Conservation (phyloP, 108 stramenopile species). For the Schizochytrium sp. region DNA sequence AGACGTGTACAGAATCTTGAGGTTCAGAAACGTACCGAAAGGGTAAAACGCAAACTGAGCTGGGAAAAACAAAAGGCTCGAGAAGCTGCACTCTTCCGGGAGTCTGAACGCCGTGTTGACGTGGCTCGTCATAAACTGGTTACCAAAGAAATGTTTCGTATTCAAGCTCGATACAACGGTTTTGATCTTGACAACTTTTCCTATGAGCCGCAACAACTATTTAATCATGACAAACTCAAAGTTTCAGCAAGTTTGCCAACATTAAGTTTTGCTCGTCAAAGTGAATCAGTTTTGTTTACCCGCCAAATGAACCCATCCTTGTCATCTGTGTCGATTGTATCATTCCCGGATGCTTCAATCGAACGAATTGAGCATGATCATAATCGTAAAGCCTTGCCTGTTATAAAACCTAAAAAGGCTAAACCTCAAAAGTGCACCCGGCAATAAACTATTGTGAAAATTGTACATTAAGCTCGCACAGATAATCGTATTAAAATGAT, state of each 20-base stretch:
- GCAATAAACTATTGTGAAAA: no score
- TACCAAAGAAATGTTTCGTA: slow-evolving; percentile 4
- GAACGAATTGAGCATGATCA: background rate
- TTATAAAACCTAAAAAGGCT: background rate
- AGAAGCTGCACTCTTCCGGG: background rate
- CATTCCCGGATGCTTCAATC: background rate
- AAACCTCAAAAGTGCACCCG: background rate
- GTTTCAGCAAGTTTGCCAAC: background rate
- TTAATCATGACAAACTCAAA: background rate
- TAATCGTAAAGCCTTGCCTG: background rate
- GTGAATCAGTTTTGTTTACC: background rate
- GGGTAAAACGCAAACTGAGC: background rate
- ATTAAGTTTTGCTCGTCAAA: background rate
- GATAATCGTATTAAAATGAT: no score
- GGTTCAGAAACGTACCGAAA: background rate
- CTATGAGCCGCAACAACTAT: background rate
- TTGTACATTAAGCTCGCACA: no score
- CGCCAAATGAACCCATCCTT: background rate
- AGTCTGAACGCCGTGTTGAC: background rate
- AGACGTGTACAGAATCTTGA: background rate
- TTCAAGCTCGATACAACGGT: slow-evolving; percentile 30
- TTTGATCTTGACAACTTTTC: slow-evolving; percentile 59
- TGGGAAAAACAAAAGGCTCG: background rate
- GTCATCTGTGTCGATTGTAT: slow-evolving; percentile 4
- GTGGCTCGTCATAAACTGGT: slow-evolving; percentile 27